Conservation (phyloP, 75 land plant species). For the Sequoia sempervirens region DNA sequence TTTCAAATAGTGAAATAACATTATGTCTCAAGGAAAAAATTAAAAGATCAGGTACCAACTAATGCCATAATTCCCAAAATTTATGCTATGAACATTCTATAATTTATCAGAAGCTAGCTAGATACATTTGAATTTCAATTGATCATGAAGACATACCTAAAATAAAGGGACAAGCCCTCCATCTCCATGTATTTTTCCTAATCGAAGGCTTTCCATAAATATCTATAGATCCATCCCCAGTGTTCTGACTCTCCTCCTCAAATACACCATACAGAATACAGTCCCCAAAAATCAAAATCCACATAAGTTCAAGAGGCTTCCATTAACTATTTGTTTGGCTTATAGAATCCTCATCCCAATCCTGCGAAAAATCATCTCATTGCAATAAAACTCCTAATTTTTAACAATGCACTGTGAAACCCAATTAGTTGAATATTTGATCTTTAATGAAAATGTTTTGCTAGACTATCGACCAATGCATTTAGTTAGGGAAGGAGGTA, state of each 20-base stretch:
- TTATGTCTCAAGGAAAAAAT: neutral
- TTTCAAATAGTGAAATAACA: neutral
- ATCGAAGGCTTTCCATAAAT: slow-evolving; percentile 68
- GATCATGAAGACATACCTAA: slow-evolving; percentile 38
- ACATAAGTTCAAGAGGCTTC: neutral
- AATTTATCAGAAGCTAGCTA: neutral
- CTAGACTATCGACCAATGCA: too few relatives aligned
- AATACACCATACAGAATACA: neutral
- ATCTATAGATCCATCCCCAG: slow-evolving; percentile 84
- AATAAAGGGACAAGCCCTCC: slow-evolving; percentile 88
- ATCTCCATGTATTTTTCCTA: slow-evolving; percentile 68
- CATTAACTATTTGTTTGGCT: too few relatives aligned
- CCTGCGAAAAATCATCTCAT: too few relatives aligned
- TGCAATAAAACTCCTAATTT: too few relatives aligned
- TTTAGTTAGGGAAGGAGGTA: too few relatives aligned
- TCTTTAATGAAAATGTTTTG: too few relatives aligned
- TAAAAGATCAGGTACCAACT: neutral
- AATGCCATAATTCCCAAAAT: neutral
- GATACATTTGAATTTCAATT: neutral
- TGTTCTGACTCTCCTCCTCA: slow-evolving; percentile 20
- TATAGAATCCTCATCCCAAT: too few relatives aligned
- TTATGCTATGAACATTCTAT: neutral
- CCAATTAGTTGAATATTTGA: too few relatives aligned
- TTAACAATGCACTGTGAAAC: too few relatives aligned
- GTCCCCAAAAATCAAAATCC: neutral